These are phyloP conservation scores for Botrytis deweyae DNA, from an alignment of 2,329 filamentous ascomycete genomes.

Conservation along the genomic window DNA sequence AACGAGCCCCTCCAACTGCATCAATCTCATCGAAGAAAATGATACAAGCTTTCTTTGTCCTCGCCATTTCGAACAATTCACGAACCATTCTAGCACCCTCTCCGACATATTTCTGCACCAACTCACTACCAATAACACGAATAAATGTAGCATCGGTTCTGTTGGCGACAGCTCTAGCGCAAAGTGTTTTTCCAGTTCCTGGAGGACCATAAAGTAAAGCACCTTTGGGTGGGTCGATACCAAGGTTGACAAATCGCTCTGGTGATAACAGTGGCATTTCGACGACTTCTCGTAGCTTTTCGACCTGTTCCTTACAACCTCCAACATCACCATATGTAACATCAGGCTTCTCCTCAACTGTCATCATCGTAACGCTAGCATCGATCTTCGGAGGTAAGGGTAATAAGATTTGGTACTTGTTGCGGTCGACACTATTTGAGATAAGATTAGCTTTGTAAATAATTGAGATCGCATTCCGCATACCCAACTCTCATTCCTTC, in stretches of 20 bases:
- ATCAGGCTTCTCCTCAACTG: slow-evolving; percentile 98
- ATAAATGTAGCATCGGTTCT: slow-evolving; percentile 98
- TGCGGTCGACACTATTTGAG: slow-evolving; percentile 73
- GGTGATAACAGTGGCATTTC: slow-evolving; percentile 97
- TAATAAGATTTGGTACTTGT: slow-evolving; percentile 98
- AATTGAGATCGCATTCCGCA: slow-evolving; percentile 34
- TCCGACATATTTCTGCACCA: slow-evolving; percentile 98
- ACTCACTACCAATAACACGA: slow-evolving; percentile 93
- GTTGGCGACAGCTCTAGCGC: slow-evolving; percentile 95
- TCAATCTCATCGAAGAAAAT: slow-evolving; percentile 99
- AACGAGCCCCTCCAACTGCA: slow-evolving; percentile 90
- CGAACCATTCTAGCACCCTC: slow-evolving; percentile 98
- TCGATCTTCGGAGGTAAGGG: slow-evolving; percentile 98
- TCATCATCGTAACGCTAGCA: slow-evolving; percentile 99
- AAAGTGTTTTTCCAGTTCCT: slow-evolving; percentile 98
- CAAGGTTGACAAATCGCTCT: slow-evolving; percentile 96
- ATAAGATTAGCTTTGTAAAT: slow-evolving; percentile 28
- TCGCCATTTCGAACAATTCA: slow-evolving; percentile 98
- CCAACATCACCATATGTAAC: slow-evolving; percentile 98
- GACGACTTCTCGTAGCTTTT: slow-evolving; percentile 97
- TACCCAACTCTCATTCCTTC: slow-evolving; percentile 96
- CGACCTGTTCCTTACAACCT: slow-evolving; percentile 98
- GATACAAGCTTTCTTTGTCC: slow-evolving; percentile 99
- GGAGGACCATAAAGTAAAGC: slow-evolving; percentile 95
- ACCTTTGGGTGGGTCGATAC: slow-evolving; percentile 97